Base-by-base conservation (phyloP, 2,329 filamentous ascomycete species). In the Penicillium sp. region DNA sequence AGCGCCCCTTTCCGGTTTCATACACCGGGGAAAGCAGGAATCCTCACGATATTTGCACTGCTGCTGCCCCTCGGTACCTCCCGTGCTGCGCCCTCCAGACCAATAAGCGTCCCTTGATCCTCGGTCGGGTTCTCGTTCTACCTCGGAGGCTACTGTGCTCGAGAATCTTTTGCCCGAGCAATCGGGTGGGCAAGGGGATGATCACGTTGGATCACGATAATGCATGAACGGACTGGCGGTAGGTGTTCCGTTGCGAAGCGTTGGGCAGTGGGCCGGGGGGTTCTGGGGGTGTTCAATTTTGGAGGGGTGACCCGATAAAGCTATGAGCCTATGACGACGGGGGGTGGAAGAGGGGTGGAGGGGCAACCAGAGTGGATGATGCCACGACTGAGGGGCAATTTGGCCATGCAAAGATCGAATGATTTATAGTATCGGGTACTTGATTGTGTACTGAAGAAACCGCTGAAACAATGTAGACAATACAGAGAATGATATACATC, bases 11-110 rank as follows among this genome's bases (percentile, higher is more conserved):
- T 75, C 74, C 73, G 73, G 73, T 76, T 75, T 76, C 73, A 75
- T 71, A 73, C 73, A 76, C 75, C 75, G 75, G 75, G 73, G 70
- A 75, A 77, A 76, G 70, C 75, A 76, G 75, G 75, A 69, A 75
- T 69, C 66, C 50, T 66, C 68, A 75, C 72, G 69, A 72, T 74
- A 71, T 75, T 66, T 71, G 51, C 37, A 20, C 43, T 54, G 45
- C 14, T 45, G 49, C 52, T 62, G 60, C 61, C 63, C 68, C 67
- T 71, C 70, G 68, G 64, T 63, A 72, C 64, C 67, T 71, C 59
- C 66, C 69, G 61, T 57, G 43, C 58, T 61, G 52, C 28, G 4
- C 14, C 10, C 25, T 6, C 6, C 17, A 49, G 15, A 22, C 73
- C 73, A 75, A 75, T 75, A 52, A 67, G 64, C 61, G 50, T 41